phyloP scores from a whole-genome alignment of 2,329 filamentous ascomycete genomes.

The Xylariaceae sp. region DNA sequence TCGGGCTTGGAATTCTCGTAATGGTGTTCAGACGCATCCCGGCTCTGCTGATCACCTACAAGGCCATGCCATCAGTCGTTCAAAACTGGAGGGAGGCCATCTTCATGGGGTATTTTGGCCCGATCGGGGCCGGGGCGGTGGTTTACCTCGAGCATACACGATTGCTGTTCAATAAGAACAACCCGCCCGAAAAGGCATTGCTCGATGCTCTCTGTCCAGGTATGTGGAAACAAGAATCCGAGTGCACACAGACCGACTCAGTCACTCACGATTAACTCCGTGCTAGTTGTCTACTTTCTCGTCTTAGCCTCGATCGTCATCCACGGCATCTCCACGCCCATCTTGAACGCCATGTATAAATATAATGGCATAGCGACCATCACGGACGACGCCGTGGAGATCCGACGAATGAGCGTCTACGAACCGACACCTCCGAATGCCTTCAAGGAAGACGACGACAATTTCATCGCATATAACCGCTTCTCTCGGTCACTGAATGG shows the following conservation, averaged over 20 bases:
- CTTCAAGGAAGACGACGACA: constrained; percentile 33
- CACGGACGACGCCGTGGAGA: constrained; percentile 38
- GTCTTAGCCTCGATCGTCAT: constrained; percentile 41
- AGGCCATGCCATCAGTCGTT: constrained; percentile 48
- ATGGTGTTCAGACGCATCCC: constrained; percentile 53
- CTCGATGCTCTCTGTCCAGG: constrained; percentile 35
- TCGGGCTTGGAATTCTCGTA: constrained; percentile 48
- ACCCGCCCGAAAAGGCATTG: constrained; percentile 28
- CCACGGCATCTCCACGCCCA: constrained; percentile 45
- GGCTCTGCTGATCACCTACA: constrained; percentile 49
- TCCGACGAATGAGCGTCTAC: constrained; percentile 36
- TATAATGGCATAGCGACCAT: constrained; percentile 38
- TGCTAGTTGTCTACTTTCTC: constrained; percentile 38
- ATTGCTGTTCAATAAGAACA: constrained; percentile 34
- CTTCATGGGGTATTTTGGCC: constrained; percentile 66
- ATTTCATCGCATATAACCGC: constrained; percentile 44
- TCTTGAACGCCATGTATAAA: constrained; percentile 37
- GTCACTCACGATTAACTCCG: neutral
- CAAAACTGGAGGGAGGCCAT: constrained; percentile 53
- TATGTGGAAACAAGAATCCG: constrained; percentile 9
- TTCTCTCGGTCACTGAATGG: constrained; percentile 38
- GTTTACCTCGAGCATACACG: constrained; percentile 60
- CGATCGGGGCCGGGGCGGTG: constrained; percentile 70
- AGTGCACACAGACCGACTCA: neutral
- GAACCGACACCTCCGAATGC: constrained; percentile 38